Evolutionary conservation across 192 early-diverging fungal species (phyloP).

Genomic region (Gamsiella multidivaricata): DNA sequence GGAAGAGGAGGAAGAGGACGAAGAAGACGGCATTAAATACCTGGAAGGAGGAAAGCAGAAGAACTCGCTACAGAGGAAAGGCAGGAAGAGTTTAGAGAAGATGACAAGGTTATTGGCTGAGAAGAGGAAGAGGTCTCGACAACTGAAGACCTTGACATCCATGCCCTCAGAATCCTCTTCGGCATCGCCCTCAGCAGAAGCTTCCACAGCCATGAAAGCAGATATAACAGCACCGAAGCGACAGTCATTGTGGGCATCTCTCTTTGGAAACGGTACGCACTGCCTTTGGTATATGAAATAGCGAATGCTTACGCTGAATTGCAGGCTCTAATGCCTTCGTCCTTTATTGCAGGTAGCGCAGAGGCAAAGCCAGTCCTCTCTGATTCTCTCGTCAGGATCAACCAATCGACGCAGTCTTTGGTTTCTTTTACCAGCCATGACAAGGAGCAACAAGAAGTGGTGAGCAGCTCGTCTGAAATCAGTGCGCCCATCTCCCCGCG

Average conservation of each 20-base stretch:
- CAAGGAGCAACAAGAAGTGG: neutral
- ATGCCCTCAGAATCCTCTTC: slow-evolving; percentile 1
- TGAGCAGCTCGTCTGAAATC: neutral
- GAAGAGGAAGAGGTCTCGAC: slow-evolving; percentile 33
- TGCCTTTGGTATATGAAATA: neutral
- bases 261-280: slow-evolving; percentile 39
- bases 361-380: slow-evolving; percentile 14
- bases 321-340: too few species aligned
- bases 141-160: slow-evolving; percentile 34
- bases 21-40: slow-evolving; percentile 1
- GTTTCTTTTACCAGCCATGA: neutral
- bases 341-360: slow-evolving; percentile 6
- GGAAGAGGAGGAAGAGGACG: slow-evolving; percentile 11
- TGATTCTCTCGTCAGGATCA: slow-evolving; percentile 28
- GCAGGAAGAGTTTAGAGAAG: slow-evolving; percentile 48
- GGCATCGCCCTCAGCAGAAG: neutral
- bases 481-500: slow-evolving; percentile 14
- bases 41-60: slow-evolving; percentile 10
- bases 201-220: neutral
- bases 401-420: slow-evolving; percentile 35
- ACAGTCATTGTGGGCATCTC: slow-evolving; percentile 42
- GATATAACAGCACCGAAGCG: slow-evolving; percentile 27
- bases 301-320: too few species aligned
- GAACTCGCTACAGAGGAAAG: slow-evolving; percentile 16
- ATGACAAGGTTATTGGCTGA: slow-evolving; percentile 30